Percentiles rank a stretch among this genome's conserved stretches.
These are phyloP conservation scores for Fusarium redolens DNA, from an alignment of 2,329 filamentous ascomycete genomes.

Conservation along the genomic window DNA sequence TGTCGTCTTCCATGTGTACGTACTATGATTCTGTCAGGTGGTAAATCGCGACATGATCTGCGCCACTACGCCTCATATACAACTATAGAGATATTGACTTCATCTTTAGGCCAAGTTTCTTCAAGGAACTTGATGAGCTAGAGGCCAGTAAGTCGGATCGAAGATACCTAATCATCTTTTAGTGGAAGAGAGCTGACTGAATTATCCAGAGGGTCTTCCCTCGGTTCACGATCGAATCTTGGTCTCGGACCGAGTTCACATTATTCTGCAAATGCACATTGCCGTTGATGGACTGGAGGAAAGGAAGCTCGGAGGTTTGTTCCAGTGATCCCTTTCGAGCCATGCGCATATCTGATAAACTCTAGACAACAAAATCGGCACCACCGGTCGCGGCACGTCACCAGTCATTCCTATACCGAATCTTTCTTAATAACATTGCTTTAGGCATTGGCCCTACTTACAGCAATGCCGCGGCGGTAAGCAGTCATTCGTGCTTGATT, in stretches of 20 bases:
- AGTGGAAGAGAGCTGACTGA: neutral
- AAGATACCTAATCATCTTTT: neutral
- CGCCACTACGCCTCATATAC: neutral
- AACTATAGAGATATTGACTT: neutral
- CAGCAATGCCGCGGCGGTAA: neutral
- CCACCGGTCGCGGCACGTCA: slow-evolving; percentile 6
- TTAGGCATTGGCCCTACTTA: slow-evolving; percentile 12
- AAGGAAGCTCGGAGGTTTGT: slow-evolving; percentile 27
- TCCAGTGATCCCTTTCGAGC: neutral
- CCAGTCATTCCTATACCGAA: neutral
- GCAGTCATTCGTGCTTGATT: neutral
- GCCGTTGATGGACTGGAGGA: slow-evolving; percentile 28
- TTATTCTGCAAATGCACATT: slow-evolving; percentile 22
- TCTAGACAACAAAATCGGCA: slow-evolving; percentile 18
- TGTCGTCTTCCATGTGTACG: slow-evolving; percentile 20
- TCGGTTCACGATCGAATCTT: slow-evolving; percentile 15
- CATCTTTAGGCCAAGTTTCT: slow-evolving; percentile 11
- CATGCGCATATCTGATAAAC: neutral
- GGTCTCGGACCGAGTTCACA: slow-evolving; percentile 25
- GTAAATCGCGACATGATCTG: neutral
- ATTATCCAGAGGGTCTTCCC: slow-evolving; percentile 1
- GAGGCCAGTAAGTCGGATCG: neutral
- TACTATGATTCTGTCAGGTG: neutral
- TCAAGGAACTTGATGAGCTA: slow-evolving; percentile 18
- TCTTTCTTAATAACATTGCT: neutral